These are phyloP conservation scores for Naganishia kalamii DNA, from an alignment of 768 basidiomycete genomes.

Conservation along the genomic window DNA sequence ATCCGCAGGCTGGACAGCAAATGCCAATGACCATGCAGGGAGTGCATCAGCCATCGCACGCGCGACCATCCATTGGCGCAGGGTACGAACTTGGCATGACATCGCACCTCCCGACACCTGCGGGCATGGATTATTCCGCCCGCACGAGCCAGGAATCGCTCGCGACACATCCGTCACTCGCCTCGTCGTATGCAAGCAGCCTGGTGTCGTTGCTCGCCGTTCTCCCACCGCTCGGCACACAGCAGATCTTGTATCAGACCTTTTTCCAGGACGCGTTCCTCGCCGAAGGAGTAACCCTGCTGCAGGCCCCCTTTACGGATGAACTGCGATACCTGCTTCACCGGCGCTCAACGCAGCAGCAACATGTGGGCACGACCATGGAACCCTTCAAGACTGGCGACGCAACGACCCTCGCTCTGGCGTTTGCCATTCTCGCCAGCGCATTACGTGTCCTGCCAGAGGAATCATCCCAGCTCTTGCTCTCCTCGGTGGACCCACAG, in stretches of 20 bases:
- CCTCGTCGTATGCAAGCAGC: slow-evolving; percentile 28
- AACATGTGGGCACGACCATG: not conserved
- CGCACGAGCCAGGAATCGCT: not conserved
- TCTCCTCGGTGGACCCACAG: slow-evolving; percentile 24
- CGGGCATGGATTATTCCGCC: not conserved
- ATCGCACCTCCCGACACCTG: not conserved
- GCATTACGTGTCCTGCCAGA: slow-evolving; percentile 36
- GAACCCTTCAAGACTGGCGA: slow-evolving; percentile 29
- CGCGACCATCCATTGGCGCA: not conserved
- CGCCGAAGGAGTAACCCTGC: slow-evolving; percentile 32
- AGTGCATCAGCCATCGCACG: not conserved
- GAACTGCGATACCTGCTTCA: slow-evolving; percentile 30
- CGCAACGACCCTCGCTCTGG: slow-evolving; percentile 37
- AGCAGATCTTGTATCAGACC: slow-evolving; percentile 35
- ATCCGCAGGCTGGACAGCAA: not conserved
- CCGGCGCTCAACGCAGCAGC: slow-evolving; percentile 17
- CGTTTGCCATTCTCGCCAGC: slow-evolving; percentile 33
- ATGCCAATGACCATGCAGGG: not conserved
- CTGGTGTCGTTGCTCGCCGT: slow-evolving; percentile 27
- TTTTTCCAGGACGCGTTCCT: slow-evolving; percentile 38
- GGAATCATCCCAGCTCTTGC: slow-evolving; percentile 34
- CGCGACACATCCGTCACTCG: not conserved
- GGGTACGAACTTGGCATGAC: not conserved
- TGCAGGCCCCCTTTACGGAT: slow-evolving; percentile 34
- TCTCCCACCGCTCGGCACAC: slow-evolving; percentile 32